These are phyloP conservation scores for Serendipita sp. DNA, from an alignment of 768 basidiomycete genomes.

Conservation along the genomic window DNA sequence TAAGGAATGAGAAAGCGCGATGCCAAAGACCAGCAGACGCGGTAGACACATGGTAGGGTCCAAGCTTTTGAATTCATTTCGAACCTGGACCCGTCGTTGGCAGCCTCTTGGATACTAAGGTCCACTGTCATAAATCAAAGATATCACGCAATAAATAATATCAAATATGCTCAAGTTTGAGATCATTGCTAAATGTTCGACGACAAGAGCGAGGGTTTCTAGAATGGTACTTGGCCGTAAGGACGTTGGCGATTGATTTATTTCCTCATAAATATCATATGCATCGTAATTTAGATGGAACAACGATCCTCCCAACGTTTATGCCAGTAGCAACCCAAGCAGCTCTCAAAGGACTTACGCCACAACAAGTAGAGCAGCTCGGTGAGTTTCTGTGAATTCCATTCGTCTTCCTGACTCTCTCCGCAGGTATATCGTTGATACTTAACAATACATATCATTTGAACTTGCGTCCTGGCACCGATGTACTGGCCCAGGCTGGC, in stretches of 20 bases:
- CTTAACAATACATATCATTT: slow-evolving; percentile 87
- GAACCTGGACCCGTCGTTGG: background rate
- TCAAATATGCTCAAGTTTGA: slow-evolving; percentile 48
- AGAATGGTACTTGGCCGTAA: slow-evolving; percentile 68
- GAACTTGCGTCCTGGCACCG: slow-evolving; percentile 67
- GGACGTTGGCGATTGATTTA: slow-evolving; percentile 17
- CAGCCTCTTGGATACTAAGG: background rate
- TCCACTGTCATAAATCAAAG: background rate
- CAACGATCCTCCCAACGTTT: slow-evolving; percentile 74
- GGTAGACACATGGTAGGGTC: background rate
- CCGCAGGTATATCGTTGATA: slow-evolving; percentile 54
- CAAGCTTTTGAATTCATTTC: background rate
- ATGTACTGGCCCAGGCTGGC: slow-evolving; percentile 56
- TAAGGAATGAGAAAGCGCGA: background rate
- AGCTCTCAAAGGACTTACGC: slow-evolving; percentile 79
- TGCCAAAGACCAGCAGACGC: background rate
- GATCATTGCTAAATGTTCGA: slow-evolving; percentile 63
- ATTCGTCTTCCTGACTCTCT: background rate
- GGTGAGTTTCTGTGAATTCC: slow-evolving; percentile 10
- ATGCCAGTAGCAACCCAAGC: slow-evolving; percentile 93
- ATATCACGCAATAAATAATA: background rate
- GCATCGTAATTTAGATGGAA: slow-evolving; percentile 39
- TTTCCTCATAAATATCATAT: background rate
- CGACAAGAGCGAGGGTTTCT: slow-evolving; percentile 72
- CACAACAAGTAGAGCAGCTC: slow-evolving; percentile 67